Conservation (phyloP, 139 green algal species). For the Nannochloris sp. region DNA sequence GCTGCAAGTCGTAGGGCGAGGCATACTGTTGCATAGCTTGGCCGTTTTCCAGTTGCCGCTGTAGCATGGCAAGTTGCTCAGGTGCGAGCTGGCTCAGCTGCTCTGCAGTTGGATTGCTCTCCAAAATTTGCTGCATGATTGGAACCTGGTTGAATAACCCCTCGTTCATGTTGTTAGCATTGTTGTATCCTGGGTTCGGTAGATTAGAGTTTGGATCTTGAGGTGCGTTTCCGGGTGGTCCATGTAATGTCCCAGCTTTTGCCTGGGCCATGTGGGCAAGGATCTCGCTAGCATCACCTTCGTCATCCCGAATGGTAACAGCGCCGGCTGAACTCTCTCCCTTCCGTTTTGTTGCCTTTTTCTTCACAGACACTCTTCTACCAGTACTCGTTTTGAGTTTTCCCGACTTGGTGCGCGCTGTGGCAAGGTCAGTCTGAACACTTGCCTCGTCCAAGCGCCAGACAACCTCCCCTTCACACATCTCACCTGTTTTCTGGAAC, state of each 20-base stretch:
- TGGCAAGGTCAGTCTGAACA: conserved; percentile 10
- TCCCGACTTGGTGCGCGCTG: conserved; percentile 7
- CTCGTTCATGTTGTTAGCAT: too few relatives aligned
- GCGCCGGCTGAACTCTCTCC: neutral
- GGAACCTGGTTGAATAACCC: neutral
- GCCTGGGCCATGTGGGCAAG: conserved; percentile 9
- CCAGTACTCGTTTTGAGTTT: conserved; percentile 12
- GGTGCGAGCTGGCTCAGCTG: conserved; percentile 1
- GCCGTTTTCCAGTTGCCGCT: conserved; percentile 1
- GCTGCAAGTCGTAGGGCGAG: too few relatives aligned
- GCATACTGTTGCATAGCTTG: neutral
- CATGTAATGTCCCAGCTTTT: neutral
- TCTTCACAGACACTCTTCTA: conserved; percentile 9
- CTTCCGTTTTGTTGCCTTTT: neutral
- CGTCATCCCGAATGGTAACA: conserved; percentile 3
- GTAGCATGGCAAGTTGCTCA: conserved; percentile 10
- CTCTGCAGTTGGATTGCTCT: conserved; percentile 3
- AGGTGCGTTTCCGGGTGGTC: too few relatives aligned
- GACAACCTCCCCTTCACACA: conserved; percentile 29
- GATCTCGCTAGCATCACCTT: conserved; percentile 7
- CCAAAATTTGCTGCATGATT: conserved; percentile 10
- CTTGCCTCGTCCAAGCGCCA: conserved; percentile 26
- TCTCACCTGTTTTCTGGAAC: conserved; percentile 22
- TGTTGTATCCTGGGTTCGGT: too few relatives aligned
- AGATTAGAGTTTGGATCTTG: too few relatives aligned